phyloP scores from a whole-genome alignment of 2,329 filamentous ascomycete genomes.

The Endothia cerciana region DNA sequence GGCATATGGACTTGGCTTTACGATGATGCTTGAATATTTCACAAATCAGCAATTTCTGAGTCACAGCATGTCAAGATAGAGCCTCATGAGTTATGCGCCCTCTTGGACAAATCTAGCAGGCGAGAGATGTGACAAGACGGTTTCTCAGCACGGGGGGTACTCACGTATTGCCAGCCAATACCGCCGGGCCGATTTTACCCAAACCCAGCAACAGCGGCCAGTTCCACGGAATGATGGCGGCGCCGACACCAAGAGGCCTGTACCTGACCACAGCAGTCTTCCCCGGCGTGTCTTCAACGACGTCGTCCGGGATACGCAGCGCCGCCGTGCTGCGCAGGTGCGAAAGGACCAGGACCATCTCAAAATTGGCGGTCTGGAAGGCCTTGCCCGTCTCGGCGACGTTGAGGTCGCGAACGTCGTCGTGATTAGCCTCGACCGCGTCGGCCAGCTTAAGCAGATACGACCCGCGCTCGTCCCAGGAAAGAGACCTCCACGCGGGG shows the following conservation, averaged over 20 bases:
- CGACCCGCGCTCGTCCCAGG: conserved; percentile 27
- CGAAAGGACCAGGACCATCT: conserved; percentile 22
- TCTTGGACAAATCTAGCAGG: too few species aligned
- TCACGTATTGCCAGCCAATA: conserved; percentile 51
- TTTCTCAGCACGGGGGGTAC: background rate
- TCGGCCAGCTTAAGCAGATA: conserved; percentile 25
- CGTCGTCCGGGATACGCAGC: conserved; percentile 30
- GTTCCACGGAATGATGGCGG: conserved; percentile 58
- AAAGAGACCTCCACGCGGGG: conserved; percentile 43
- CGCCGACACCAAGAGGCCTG: conserved; percentile 45
- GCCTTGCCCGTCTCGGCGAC: conserved; percentile 30
- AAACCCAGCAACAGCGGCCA: conserved; percentile 24
- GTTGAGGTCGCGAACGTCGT: conserved; percentile 26
- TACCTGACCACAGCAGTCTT: conserved; percentile 22
- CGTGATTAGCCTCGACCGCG: conserved; percentile 27
- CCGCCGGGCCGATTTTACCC: conserved; percentile 57
- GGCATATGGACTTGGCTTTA: conserved; percentile 63
- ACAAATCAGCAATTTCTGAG: background rate
- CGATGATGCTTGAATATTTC: conserved; percentile 45
- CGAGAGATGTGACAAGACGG: background rate
- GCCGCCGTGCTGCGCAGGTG: conserved; percentile 25
- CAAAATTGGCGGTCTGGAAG: conserved; percentile 26
- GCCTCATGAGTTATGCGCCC: too few species aligned
- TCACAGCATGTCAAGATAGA: background rate
- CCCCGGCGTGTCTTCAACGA: conserved; percentile 23